Percentiles rank a stretch among this genome's conserved stretches.
These are phyloP conservation scores for Boletus sensibilis DNA, from an alignment of 768 basidiomycete species.

Conservation along the genomic window DNA sequence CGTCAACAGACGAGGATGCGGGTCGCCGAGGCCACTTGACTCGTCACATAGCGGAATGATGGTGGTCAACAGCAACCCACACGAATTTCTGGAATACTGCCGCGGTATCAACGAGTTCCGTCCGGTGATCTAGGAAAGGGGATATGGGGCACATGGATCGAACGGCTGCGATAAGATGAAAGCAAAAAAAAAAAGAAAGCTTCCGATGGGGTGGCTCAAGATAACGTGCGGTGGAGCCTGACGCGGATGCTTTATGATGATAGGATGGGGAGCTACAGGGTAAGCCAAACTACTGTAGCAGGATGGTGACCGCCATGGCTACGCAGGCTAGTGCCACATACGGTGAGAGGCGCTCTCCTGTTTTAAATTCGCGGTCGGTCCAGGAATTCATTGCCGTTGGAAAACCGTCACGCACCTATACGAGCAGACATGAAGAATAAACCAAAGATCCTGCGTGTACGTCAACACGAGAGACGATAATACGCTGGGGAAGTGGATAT, in stretches of 20 bases:
- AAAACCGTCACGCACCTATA: constrained; percentile 63
- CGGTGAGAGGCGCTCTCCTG: constrained; percentile 93
- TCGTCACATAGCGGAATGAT: neutral
- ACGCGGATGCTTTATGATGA: neutral
- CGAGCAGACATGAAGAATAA: constrained; percentile 94
- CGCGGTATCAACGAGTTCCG: neutral
- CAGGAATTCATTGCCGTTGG: neutral
- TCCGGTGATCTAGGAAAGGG: neutral
- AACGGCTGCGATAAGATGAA: neutral
- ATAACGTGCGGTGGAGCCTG: neutral
- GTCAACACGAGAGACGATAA: constrained; percentile 3
- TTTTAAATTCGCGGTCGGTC: neutral
- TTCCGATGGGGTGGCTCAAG: neutral
- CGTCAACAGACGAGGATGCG: neutral
- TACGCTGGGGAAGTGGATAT: constrained; percentile 17
- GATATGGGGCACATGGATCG: neutral
- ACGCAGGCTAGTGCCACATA: constrained; percentile 94
- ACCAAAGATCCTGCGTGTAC: constrained; percentile 69
- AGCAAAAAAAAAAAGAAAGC: neutral
- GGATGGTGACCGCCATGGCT: constrained; percentile 82
- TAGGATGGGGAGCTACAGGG: neutral
- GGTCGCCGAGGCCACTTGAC: neutral
- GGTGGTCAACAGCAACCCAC: neutral
- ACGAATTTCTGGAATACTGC: neutral
- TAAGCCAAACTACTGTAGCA: constrained; percentile 38